A percentile compares a stretch with the other conserved stretches of the same genome.
phyloP scores from a whole-genome alignment of 176 grass and related monocot genomes.

The Musa troglodytarum region DNA sequence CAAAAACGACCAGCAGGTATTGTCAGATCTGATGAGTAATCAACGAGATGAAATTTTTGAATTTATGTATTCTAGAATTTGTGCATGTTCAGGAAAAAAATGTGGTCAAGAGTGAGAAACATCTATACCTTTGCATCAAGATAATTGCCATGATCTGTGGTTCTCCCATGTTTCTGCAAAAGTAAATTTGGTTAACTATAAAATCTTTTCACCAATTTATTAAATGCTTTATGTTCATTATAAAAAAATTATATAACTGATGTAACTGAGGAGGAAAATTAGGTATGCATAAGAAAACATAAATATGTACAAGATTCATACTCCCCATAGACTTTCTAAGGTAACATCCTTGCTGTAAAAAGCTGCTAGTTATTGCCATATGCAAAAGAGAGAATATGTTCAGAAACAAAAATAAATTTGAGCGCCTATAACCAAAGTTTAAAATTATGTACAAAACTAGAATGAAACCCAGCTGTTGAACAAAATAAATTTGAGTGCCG shows the following conservation, averaged over 20 bases:
- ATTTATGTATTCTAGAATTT: background rate
- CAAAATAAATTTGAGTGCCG: too few species aligned
- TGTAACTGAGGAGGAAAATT: background rate
- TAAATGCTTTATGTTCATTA: background rate
- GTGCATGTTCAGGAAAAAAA: background rate
- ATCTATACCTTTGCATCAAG: slow-evolving; percentile 80
- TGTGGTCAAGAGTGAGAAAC: background rate
- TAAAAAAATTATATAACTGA: background rate
- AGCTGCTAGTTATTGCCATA: too few species aligned
- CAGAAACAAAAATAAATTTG: too few species aligned
- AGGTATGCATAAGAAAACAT: background rate
- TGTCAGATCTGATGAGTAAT: too few species aligned
- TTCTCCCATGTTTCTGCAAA: slow-evolving; percentile 78
- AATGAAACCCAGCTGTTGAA: too few species aligned
- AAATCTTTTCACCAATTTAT: background rate
- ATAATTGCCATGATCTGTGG: slow-evolving; percentile 57
- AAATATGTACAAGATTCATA: background rate
- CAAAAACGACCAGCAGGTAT: background rate
- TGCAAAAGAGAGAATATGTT: too few species aligned
- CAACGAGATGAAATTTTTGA: background rate
- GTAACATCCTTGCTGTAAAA: background rate
- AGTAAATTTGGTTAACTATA: background rate
- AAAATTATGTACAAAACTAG: too few species aligned
- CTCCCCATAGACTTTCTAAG: background rate
- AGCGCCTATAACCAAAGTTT: too few species aligned